Percentiles rank a stretch among this genome's conserved stretches.
Evolutionary conservation across 23 red algal species (phyloP).

Genomic region (Gracilariopsis chorda): DNA sequence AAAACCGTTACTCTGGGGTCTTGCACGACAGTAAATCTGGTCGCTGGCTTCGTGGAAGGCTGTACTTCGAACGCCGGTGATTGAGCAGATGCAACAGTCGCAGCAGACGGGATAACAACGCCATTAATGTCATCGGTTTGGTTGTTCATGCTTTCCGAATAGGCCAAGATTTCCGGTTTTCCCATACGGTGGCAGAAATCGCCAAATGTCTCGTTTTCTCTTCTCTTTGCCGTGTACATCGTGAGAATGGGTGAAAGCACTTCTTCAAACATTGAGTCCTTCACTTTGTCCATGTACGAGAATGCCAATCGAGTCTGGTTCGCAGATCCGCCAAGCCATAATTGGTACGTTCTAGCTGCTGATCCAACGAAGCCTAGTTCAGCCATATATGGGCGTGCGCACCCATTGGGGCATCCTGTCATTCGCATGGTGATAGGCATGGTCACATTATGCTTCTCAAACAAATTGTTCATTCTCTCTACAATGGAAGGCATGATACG

Average conservation of each 20-base stretch:
- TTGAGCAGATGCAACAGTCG: not conserved
- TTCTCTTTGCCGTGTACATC: slow-evolving; percentile 52
- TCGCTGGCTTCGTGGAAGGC: not conserved
- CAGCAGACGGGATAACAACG: not conserved
- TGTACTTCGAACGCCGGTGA: slow-evolving; percentile 9
- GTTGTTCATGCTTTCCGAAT: slow-evolving; percentile 10
- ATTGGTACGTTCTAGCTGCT: slow-evolving; percentile 81
- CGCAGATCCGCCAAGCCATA: slow-evolving; percentile 92
- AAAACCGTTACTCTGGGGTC: not conserved
- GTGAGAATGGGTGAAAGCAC: slow-evolving; percentile 66
- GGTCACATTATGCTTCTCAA: slow-evolving; percentile 60
- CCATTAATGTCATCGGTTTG: not conserved
- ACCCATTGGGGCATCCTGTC: slow-evolving; percentile 99
- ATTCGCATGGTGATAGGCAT: slow-evolving; percentile 87
- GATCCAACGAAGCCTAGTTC: slow-evolving; percentile 95
- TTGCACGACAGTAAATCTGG: not conserved
- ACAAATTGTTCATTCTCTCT: slow-evolving; percentile 66
- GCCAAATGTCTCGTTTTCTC: slow-evolving; percentile 75
- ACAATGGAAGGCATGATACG: slow-evolving; percentile 88
- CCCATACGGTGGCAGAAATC: slow-evolving; percentile 90
- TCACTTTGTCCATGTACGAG: slow-evolving; percentile 73
- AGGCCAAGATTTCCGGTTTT: slow-evolving; percentile 75
- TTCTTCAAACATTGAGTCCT: slow-evolving; percentile 55
- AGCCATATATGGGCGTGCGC: slow-evolving; percentile 96
- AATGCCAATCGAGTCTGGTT: slow-evolving; percentile 93